These are phyloP conservation scores for Rubroboletus pulcherrimus DNA, from an alignment of 768 basidiomycete genomes.

Conservation along the genomic window DNA sequence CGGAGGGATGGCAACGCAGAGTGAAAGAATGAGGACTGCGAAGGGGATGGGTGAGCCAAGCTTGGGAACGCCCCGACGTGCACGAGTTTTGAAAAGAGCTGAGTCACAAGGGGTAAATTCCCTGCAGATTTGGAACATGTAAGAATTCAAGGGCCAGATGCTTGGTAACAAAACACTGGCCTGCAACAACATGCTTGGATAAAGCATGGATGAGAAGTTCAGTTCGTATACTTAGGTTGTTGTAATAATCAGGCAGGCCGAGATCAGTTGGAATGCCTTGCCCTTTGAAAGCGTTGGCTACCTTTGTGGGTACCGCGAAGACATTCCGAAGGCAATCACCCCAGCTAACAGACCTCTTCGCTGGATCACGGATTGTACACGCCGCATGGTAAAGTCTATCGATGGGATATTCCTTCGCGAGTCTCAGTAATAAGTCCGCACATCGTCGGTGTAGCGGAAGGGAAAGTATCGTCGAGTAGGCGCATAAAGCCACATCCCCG, in stretches of 20 bases:
- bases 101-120: conserved; percentile 40
- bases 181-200: conserved; percentile 35
- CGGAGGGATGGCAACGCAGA: conserved; percentile 49
- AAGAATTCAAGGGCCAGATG: conserved; percentile 8
- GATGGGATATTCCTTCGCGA: conserved; percentile 62
- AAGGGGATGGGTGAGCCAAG: conserved; percentile 44
- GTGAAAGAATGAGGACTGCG: conserved; percentile 70
- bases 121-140: conserved; percentile 30
- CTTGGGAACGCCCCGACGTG: conserved; percentile 64
- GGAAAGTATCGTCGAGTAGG: conserved; percentile 64
- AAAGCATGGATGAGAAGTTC: conserved; percentile 50
- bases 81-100: conserved; percentile 62
- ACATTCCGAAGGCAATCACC: conserved; percentile 69
- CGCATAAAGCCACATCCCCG: conserved; percentile 50
- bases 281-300: conserved; percentile 64
- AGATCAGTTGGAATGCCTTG: conserved; percentile 45
- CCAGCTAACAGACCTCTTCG: conserved; percentile 50
- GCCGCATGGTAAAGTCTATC: conserved; percentile 60
- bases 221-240: conserved; percentile 46
- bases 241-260: conserved; percentile 55
- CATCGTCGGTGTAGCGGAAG: conserved; percentile 46
- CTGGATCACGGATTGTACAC: conserved; percentile 30
- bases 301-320: conserved; percentile 67
- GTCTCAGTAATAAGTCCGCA: conserved; percentile 48
- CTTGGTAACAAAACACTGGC: conserved; percentile 33